These are phyloP conservation scores for Smithsoniella earleae DNA, from an alignment of 163 green algal genomes.

Conservation along the genomic window DNA sequence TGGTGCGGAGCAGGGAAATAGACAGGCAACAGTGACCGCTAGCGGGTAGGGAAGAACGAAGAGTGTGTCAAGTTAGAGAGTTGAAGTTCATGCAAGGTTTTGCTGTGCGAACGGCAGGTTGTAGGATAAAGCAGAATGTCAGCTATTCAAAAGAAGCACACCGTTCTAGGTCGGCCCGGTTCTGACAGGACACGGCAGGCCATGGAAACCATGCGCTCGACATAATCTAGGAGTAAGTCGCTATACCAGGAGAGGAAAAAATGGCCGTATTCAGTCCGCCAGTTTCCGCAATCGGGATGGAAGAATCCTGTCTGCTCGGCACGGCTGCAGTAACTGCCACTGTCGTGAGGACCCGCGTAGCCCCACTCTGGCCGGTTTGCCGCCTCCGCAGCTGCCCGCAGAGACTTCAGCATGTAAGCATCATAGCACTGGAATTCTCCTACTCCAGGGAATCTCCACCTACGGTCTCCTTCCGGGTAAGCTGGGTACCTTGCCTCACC, in stretches of 20 bases:
- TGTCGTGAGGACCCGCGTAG: slow-evolving; percentile 63
- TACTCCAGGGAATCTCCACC: slow-evolving; percentile 94
- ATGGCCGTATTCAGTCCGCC: slow-evolving; percentile 68
- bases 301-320: slow-evolving; percentile 86
- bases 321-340: slow-evolving; percentile 77
- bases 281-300: slow-evolving; percentile 61
- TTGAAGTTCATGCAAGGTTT: too few species aligned
- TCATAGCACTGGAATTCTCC: slow-evolving; percentile 99
- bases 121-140: too few species aligned
- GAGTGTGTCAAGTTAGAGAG: too few species aligned
- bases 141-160: too few species aligned
- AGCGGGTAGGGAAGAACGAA: too few species aligned
- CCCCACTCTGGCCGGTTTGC: slow-evolving; percentile 64
- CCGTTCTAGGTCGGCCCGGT: background rate
- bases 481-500: slow-evolving; percentile 92
- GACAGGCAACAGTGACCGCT: too few species aligned
- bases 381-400: slow-evolving; percentile 49
- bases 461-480: slow-evolving; percentile 86
- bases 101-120: too few species aligned
- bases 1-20: too few species aligned
- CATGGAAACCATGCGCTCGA: slow-evolving; percentile 54
- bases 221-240: slow-evolving; percentile 69
- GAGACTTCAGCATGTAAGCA: slow-evolving; percentile 73
- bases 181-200: slow-evolving; percentile 34
- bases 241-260: slow-evolving; percentile 97